Conservation (phyloP, 257 asterid genomes). For the Phtheirospermum japonicum region DNA sequence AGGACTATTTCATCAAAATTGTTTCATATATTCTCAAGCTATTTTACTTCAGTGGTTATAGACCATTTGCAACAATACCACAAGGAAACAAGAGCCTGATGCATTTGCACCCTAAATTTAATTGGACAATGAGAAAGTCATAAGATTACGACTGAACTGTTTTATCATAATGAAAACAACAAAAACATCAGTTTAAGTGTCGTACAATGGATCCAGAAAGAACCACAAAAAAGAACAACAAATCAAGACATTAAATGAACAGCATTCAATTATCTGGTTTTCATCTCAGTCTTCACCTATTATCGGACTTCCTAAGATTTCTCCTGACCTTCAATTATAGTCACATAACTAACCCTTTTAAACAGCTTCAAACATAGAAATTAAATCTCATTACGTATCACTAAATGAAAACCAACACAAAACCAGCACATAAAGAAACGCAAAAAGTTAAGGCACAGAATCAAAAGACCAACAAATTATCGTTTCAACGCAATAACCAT, state of each 20-base stretch:
- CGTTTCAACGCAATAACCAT: not conserved
- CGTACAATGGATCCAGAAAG: not conserved
- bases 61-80: not conserved
- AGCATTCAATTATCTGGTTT: not conserved
- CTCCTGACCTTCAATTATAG: not conserved
- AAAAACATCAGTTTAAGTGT: conserved; percentile 1
- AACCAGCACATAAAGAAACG: not conserved
- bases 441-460: not conserved
- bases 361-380: not conserved
- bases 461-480: conserved; percentile 3
- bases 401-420: not conserved
- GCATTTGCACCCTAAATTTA: too few species aligned
- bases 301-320: not conserved
- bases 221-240: not conserved
- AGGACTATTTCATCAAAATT: not conserved
- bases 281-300: not conserved
- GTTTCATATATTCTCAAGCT: not conserved
- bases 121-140: conserved; percentile 5
- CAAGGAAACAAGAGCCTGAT: too few species aligned
- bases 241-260: not conserved
- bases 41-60: not conserved
- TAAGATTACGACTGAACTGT: not conserved
- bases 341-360: not conserved
- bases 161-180: not conserved
- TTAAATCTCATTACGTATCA: not conserved